A percentile compares a stretch with the other conserved stretches of the same genome.
phyloP scores from a whole-genome alignment of 139 green algal species.

The Penium margaritaceum region DNA sequence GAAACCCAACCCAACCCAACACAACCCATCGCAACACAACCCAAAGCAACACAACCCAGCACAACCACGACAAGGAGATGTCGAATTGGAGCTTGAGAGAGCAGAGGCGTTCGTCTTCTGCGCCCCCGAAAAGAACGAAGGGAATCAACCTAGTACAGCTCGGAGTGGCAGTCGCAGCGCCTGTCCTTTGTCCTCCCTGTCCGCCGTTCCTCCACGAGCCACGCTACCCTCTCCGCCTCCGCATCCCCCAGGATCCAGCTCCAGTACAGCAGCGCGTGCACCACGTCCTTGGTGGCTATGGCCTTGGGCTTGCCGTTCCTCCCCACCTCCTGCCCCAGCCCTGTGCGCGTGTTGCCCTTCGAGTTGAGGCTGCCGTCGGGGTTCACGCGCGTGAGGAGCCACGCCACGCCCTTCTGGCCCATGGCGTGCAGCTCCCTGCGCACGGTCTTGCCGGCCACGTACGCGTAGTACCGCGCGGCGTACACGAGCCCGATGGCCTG shows the following conservation, averaged over 20 bases:
- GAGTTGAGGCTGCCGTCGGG: background rate
- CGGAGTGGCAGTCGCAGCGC: background rate
- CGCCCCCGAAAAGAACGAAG: too few species aligned
- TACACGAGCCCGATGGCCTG: background rate
- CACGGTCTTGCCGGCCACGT: background rate
- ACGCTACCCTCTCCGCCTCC: background rate
- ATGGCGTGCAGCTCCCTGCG: background rate
- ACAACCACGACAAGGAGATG: too few species aligned
- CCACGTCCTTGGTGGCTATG: background rate
- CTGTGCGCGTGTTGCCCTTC: slow-evolving; percentile 11
- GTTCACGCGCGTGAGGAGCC: background rate
- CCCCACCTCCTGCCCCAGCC: background rate
- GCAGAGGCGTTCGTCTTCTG: too few species aligned
- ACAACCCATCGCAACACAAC: too few species aligned
- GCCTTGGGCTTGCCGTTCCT: slow-evolving; percentile 7
- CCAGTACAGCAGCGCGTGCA: slow-evolving; percentile 11
- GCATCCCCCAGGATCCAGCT: slow-evolving; percentile 1
- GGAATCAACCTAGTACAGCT: too few species aligned
- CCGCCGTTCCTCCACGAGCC: background rate
- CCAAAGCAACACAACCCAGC: too few species aligned
- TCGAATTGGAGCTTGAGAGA: too few species aligned
- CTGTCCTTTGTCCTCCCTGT: background rate
- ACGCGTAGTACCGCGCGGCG: background rate
- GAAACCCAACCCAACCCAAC: too few species aligned
- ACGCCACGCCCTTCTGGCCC: background rate